Base-by-base conservation (phyloP, 2,329 filamentous ascomycete genomes). In the Monosporascus sp. region DNA sequence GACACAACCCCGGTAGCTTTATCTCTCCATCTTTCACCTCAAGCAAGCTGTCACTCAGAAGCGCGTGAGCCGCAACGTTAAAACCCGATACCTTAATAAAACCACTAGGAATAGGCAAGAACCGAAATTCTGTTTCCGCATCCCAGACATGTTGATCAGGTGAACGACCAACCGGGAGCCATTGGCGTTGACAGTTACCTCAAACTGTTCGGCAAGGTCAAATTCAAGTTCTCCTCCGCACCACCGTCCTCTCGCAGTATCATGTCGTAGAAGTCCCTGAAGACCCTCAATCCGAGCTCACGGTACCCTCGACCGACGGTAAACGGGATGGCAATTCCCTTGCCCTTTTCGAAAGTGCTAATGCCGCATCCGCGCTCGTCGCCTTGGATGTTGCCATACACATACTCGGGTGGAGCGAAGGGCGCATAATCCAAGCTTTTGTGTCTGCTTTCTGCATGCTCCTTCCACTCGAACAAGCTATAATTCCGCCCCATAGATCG, bases 381-480 rank as follows among this genome's bases (percentile, higher is more conserved):
- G 9, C 11, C 49, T 24, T 50, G 49, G 11, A 41, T 7, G 38
- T 50, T 44, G 6, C 35, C 35, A 24, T 50, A 50, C 8, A 37
- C 49, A 22, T 50, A 26, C 37, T 50, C 37, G 17, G n/a, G 49
- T 5, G 19, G 37, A 26, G 37, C 20, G 22, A 50, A 44, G 11
- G 49, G 49, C 8, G 49, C 19, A 20, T 22, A 26, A 14, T 38
- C 49, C 22, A 55, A 51, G 46, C 41, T 58, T 14, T 53, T 48
- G 26, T 51, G 55, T 3, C 48, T 35, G 19, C 49, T 48, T 11
- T 26, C 24, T 16, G 53, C 31, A 52, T 40, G 48, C 5, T 54
- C 45, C 27, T 55, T 56, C 56, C 56, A 60, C 27, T 54, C 50
- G 38, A 58, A 55, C 27, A 53, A 9, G 14, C 45, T 40, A 37